phyloP scores from a whole-genome alignment of 2,329 filamentous ascomycete genomes.

The Ceratocystis cacaofunesta region DNA sequence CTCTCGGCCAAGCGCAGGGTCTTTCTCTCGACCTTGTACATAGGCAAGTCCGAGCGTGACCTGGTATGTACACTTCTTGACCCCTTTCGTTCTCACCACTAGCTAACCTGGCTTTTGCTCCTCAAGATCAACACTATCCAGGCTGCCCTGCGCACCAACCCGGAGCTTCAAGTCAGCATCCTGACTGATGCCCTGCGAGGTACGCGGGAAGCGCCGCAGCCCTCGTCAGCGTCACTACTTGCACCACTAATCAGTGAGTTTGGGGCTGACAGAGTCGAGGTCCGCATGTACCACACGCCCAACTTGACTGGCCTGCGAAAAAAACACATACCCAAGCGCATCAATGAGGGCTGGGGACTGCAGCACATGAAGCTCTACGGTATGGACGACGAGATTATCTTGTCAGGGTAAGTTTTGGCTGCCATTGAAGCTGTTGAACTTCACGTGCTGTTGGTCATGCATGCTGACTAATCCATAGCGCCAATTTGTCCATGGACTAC shows the following conservation, averaged over 20 bases:
- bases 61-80: constrained; percentile 36
- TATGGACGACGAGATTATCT: constrained; percentile 84
- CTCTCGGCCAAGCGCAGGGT: constrained; percentile 61
- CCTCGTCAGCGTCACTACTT: constrained; percentile 78
- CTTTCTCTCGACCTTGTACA: constrained; percentile 92
- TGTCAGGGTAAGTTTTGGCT: constrained; percentile 53
- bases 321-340: constrained; percentile 66
- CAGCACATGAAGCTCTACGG: constrained; percentile 99
- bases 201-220: constrained; percentile 72
- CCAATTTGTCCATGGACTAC: constrained; percentile 85
- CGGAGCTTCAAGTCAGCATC: constrained; percentile 67
- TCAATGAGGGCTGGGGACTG: constrained; percentile 96
- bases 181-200: constrained; percentile 83
- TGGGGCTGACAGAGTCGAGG: constrained; percentile 67
- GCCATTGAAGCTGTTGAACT: background rate
- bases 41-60: constrained; percentile 84
- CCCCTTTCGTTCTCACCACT: constrained; percentile 15
- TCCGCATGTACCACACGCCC: constrained; percentile 96
- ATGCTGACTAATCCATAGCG: constrained; percentile 28
- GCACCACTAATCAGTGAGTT: constrained; percentile 74
- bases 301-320: constrained; percentile 83
- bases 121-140: constrained; percentile 57
- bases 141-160: constrained; percentile 58
- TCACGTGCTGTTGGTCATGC: constrained; percentile 1
- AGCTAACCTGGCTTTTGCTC: constrained; percentile 1